These are phyloP conservation scores for Hordeum marinum DNA, from an alignment of 176 grass and related monocot species.

Conservation along the genomic window DNA sequence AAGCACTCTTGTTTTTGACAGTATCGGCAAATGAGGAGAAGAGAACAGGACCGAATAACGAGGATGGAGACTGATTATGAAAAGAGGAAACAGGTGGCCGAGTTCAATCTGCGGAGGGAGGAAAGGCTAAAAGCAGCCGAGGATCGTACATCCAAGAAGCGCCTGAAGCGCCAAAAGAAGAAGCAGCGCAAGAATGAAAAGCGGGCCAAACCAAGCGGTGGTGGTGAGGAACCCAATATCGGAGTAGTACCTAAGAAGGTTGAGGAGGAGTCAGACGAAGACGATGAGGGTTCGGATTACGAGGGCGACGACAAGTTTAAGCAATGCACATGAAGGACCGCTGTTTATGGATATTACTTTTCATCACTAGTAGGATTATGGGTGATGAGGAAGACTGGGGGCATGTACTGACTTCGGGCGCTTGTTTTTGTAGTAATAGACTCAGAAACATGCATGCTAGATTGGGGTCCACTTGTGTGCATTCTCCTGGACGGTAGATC, in stretches of 20 bases:
- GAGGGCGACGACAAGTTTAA: conserved; percentile 42
- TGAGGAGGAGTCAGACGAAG: conserved; percentile 20
- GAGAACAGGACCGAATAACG: conserved; percentile 70
- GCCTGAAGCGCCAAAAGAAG: conserved; percentile 82
- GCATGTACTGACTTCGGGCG: not conserved
- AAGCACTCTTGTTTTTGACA: conserved; percentile 29
- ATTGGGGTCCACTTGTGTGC: not conserved
- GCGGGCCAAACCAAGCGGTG: conserved; percentile 24
- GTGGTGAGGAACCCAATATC: conserved; percentile 34
- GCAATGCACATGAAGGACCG: not conserved
- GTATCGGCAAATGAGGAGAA: conserved; percentile 98
- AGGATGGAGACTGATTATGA: conserved; percentile 82
- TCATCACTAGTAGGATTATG: not conserved
- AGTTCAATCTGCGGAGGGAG: conserved; percentile 81
- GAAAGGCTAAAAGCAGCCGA: conserved; percentile 85
- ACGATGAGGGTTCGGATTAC: conserved; percentile 39
- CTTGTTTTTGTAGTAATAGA: not conserved
- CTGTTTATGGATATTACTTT: not conserved
- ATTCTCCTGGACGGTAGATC: not conserved
- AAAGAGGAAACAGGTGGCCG: conserved; percentile 62
- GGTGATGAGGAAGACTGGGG: not conserved
- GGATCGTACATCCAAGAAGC: conserved; percentile 84
- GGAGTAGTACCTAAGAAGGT: conserved; percentile 28
- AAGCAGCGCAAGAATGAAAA: conserved; percentile 80
- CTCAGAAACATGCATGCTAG: not conserved